Conservation (phyloP, 2,329 filamentous ascomycete genomes). For the Ceratocystis colombiana region DNA sequence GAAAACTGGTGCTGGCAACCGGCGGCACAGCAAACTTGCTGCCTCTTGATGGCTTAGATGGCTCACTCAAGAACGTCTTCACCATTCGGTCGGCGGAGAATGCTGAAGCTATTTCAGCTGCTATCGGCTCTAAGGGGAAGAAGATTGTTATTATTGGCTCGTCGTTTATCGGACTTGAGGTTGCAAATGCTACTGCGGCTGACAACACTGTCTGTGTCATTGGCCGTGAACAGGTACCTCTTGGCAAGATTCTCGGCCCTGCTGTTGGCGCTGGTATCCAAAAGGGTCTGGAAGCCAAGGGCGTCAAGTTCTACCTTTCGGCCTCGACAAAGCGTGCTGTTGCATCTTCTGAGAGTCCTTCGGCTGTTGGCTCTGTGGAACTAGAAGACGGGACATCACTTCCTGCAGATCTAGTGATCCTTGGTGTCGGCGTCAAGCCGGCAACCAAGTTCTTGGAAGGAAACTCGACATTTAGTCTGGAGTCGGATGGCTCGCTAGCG, state of each 20-base stretch:
- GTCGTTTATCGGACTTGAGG: slow-evolving; percentile 96
- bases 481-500: slow-evolving; percentile 74
- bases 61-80: slow-evolving; percentile 71
- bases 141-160: slow-evolving; percentile 88
- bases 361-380: slow-evolving; percentile 66
- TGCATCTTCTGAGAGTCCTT: slow-evolving; percentile 54
- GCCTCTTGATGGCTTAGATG: slow-evolving; percentile 75
- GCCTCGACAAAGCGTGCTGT: slow-evolving; percentile 66
- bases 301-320: slow-evolving; percentile 77
- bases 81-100: slow-evolving; percentile 68
- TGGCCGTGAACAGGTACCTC: slow-evolving; percentile 75
- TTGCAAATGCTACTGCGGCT: slow-evolving; percentile 71
- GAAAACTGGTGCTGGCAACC: slow-evolving; percentile 81
- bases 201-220: slow-evolving; percentile 78
- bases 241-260: slow-evolving; percentile 76
- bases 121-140: slow-evolving; percentile 74
- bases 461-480: slow-evolving; percentile 58
- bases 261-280: slow-evolving; percentile 74
- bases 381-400: slow-evolving; percentile 80
- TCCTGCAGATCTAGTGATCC: slow-evolving; percentile 78
- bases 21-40: slow-evolving; percentile 68
- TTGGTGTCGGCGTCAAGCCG: slow-evolving; percentile 80
- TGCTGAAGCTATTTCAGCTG: slow-evolving; percentile 63
- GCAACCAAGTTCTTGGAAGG: slow-evolving; percentile 72
- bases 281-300: slow-evolving; percentile 67